Evolutionary conservation across 2,329 filamentous ascomycete species (phyloP), one percentile per base, ranked within the genome.

Genomic region (Fusarium graminum): DNA sequence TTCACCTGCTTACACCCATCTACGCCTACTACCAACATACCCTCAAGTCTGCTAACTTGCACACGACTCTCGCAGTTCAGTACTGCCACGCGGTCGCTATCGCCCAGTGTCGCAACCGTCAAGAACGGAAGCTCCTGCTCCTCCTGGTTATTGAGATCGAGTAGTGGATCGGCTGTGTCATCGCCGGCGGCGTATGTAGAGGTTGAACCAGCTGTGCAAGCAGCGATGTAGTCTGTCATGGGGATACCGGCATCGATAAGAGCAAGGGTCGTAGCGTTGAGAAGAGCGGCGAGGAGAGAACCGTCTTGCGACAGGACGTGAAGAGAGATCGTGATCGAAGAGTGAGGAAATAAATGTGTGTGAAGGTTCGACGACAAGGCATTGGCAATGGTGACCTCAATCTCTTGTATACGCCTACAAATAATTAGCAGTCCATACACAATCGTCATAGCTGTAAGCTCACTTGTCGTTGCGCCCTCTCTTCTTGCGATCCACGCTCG

Each of bases 201-300:
- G 0, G 91, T 92, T 14, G 90, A 92, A 6, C 94, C 95, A 0
- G 93, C 92, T 1, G 94, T 97, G 79, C 92, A 96, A 7, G 94
- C 93, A 22, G 90, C 89, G 4, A 98, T 86, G 75, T 97, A 96
- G 75, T 97, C 93, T 4, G 89, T 88, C 94, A 98, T 97, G 25
- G 95, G 95, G 19, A 99, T 90, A 51, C 95, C 95, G 1, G 95
- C 95, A 76, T 99, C 95, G 64, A 98, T 90, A 22, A 98, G 87
- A 0, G 95, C 95, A 13, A 99, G 87, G 0, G 94, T 97, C 1
- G 92, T 88, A 6, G 95, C 95, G 74, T 99, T 99, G 70, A 98
- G 83, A 43, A 94, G 92, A 0, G 93, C 91, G 1, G 94, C 93
- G 19, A 99, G 88, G 4, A 98, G 85, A 1, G 92, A 94, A 28